phyloP scores from a whole-genome alignment of 768 basidiomycete genomes.

The Boletus huronensis region DNA sequence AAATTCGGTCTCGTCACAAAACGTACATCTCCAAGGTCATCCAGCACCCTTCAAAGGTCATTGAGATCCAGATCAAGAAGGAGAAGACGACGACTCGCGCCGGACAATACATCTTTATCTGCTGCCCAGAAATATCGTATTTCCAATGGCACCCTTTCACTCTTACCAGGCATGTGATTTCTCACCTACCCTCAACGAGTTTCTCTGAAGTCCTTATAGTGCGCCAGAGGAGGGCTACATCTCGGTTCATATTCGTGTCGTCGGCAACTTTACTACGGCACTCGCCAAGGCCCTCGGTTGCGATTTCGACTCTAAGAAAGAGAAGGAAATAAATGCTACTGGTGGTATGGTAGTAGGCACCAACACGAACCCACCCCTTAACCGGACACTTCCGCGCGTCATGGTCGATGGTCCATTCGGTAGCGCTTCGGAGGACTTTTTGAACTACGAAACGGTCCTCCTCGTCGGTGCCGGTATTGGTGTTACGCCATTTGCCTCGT shows the following conservation, averaged over 20 bases:
- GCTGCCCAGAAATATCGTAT: slow-evolving; percentile 87
- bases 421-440: slow-evolving; percentile 85
- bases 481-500: slow-evolving; percentile 95
- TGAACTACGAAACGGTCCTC: slow-evolving; percentile 84
- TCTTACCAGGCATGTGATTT: slow-evolving; percentile 59
- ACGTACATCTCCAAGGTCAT: slow-evolving; percentile 95
- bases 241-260: slow-evolving; percentile 88
- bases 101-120: slow-evolving; percentile 92
- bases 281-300: slow-evolving; percentile 82
- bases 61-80: slow-evolving; percentile 97
- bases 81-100: slow-evolving; percentile 81
- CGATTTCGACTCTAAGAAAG: slow-evolving; percentile 60
- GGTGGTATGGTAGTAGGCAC: slow-evolving; percentile 64
- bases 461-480: slow-evolving; percentile 95
- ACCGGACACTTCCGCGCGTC: slow-evolving; percentile 77
- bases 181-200: background rate
- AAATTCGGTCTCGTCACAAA: slow-evolving; percentile 84
- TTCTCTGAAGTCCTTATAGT: slow-evolving; percentile 34
- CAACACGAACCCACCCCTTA: slow-evolving; percentile 54
- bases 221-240: slow-evolving; percentile 96
- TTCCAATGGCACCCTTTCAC: slow-evolving; percentile 99
- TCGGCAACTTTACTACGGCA: slow-evolving; percentile 87
- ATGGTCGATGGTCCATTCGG: slow-evolving; percentile 98
- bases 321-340: slow-evolving; percentile 39
- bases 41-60: slow-evolving; percentile 90